A percentile compares a stretch with the other conserved stretches of the same genome.
Conservation (phyloP, 345 rosid species). For the Citrus cavaleriei region DNA sequence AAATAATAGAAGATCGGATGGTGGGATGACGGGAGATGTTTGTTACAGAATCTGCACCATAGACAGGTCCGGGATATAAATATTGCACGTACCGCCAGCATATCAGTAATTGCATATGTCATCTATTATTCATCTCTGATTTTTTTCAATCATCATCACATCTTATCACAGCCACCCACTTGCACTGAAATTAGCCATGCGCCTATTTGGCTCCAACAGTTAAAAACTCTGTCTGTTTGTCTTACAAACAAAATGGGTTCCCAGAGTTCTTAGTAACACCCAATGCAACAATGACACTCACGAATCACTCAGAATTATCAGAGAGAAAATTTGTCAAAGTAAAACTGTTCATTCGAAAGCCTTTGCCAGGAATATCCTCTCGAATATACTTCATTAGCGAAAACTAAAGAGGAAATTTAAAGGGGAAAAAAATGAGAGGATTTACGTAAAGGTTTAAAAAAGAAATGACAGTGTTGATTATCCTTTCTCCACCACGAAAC, state of each 20-base stretch:
- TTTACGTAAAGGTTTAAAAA: neutral
- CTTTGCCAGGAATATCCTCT: neutral
- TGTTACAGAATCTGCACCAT: too few relatives aligned
- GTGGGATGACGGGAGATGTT: too few relatives aligned
- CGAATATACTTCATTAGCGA: too few relatives aligned
- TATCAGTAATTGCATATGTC: neutral
- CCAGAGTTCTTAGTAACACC: neutral
- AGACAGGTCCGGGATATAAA: too few relatives aligned
- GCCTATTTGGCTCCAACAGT: neutral
- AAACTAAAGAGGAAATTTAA: neutral
- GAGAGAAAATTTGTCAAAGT: neutral
- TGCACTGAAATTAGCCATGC: neutral
- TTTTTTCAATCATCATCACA: neutral
- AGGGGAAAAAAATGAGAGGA: neutral
- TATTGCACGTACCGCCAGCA: neutral
- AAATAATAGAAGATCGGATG: too few relatives aligned
- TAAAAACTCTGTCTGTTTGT: neutral
- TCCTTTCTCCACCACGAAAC: neutral
- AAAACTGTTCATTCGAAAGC: neutral
- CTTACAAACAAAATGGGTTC: neutral
- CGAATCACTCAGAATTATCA: neutral
- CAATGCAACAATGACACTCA: too few relatives aligned
- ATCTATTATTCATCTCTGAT: neutral
- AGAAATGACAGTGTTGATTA: neutral
- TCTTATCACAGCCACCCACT: neutral